phyloP scores from a whole-genome alignment of 2,329 filamentous ascomycete genomes.

The Talaromyces albobiverticillius region DNA sequence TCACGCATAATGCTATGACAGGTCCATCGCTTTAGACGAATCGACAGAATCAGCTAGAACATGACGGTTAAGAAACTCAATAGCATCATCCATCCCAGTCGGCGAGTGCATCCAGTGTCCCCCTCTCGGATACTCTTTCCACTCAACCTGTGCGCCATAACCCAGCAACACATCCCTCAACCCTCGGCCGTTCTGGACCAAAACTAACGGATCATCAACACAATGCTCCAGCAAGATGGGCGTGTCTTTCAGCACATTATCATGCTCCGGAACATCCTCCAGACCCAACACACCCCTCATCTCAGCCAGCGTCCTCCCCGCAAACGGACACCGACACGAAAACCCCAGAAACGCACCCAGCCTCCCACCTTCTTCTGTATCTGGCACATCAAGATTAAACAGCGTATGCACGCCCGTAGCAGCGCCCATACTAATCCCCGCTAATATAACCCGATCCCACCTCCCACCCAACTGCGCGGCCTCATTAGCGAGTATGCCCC shows the following conservation, averaged over 20 bases:
- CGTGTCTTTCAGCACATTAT: neutral
- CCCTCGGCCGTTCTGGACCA: neutral
- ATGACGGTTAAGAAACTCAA: neutral
- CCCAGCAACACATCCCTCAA: neutral
- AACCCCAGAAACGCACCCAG: slow-evolving; percentile 5
- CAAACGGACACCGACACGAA: slow-evolving; percentile 5
- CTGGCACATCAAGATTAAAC: neutral
- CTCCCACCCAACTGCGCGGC: neutral
- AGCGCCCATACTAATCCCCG: slow-evolving; percentile 9
- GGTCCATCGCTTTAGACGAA: no score
- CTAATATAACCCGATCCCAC: neutral
- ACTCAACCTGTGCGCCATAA: neutral
- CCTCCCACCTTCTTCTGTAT: neutral
- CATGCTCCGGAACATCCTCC: neutral
- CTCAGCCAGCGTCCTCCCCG: slow-evolving; percentile 3
- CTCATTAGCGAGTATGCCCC: neutral
- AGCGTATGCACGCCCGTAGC: slow-evolving; percentile 1
- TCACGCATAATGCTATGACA: no score
- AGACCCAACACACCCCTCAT: neutral
- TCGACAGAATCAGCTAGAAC: neutral
- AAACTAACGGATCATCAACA: slow-evolving; percentile 6
- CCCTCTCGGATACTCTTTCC: slow-evolving; percentile 4
- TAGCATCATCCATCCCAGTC: slow-evolving; percentile 6
- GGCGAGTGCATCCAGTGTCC: slow-evolving; percentile 8
- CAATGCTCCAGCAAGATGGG: slow-evolving; percentile 10